phyloP scores from a whole-genome alignment of 2,329 filamentous ascomycete species.

The Xenosphaeropsis pyriputrescens region DNA sequence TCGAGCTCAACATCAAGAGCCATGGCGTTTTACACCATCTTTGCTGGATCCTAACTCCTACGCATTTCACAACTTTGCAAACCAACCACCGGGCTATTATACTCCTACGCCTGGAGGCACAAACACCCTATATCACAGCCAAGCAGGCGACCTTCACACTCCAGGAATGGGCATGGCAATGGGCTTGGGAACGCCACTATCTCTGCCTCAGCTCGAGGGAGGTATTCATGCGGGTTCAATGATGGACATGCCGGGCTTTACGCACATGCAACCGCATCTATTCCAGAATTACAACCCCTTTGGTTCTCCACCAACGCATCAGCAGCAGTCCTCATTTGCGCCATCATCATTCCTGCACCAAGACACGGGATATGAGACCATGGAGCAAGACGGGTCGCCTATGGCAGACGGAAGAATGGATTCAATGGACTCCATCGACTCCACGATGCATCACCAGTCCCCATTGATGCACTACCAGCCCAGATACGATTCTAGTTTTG shows the following conservation, averaged over 20 bases:
- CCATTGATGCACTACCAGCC: constrained; percentile 43
- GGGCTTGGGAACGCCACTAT: constrained; percentile 50
- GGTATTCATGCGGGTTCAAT: constrained; percentile 43
- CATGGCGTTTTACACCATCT: constrained; percentile 79
- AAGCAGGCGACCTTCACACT: constrained; percentile 78
- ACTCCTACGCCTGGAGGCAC: constrained; percentile 73
- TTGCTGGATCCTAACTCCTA: constrained; percentile 77
- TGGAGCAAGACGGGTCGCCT: constrained; percentile 61
- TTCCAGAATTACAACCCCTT: constrained; percentile 62
- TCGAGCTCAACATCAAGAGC: constrained; percentile 56
- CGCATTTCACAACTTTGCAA: constrained; percentile 64
- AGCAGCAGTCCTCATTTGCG: constrained; percentile 44
- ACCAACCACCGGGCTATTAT: constrained; percentile 72
- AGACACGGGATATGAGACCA: constrained; percentile 64
- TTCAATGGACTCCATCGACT: constrained; percentile 40
- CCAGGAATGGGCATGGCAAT: constrained; percentile 60
- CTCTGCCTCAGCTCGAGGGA: constrained; percentile 56
- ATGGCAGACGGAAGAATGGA: constrained; percentile 36
- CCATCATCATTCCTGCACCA: constrained; percentile 72
- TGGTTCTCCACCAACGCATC: constrained; percentile 36
- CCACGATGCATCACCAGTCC: constrained; percentile 45
- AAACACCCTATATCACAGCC: constrained; percentile 67
- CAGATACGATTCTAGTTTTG: constrained; percentile 28
- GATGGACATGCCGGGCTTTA: constrained; percentile 54
- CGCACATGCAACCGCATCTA: constrained; percentile 40